Evolutionary conservation across 768 basidiomycete genomes (phyloP).

Genomic region (Termitomyces sp.): DNA sequence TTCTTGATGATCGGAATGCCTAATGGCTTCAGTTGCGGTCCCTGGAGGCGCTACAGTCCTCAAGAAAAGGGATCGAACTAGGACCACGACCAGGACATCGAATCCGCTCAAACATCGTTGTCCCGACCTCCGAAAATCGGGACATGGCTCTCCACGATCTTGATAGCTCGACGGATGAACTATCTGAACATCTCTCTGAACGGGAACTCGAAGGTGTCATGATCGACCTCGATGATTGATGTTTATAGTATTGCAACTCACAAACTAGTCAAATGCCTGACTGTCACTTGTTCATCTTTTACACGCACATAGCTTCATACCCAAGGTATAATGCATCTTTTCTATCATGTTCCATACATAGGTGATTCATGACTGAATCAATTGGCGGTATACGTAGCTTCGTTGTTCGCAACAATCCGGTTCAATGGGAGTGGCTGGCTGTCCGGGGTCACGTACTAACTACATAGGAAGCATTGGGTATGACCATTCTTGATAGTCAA

Average conservation of each 20-base stretch:
- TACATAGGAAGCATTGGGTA: neutral
- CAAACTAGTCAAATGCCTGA: neutral
- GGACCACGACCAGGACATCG: slow-evolving; percentile 59
- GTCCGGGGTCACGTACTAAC: neutral
- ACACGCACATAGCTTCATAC: neutral
- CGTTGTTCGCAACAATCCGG: neutral
- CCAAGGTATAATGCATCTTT: neutral
- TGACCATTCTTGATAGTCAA: neutral
- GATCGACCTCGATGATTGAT: slow-evolving; percentile 40
- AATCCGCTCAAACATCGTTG: slow-evolving; percentile 53
- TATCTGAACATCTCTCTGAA: slow-evolving; percentile 11
- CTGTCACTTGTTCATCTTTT: neutral
- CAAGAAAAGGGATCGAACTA: slow-evolving; percentile 50
- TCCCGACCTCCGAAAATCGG: neutral
- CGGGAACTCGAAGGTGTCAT: slow-evolving; percentile 18
- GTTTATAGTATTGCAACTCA: neutral
- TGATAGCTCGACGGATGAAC: slow-evolving; percentile 20
- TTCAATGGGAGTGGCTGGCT: neutral
- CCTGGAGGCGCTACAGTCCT: slow-evolving; percentile 45
- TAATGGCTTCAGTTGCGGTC: slow-evolving; percentile 14
- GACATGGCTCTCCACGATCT: slow-evolving; percentile 10
- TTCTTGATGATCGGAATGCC: neutral
- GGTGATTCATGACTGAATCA: neutral
- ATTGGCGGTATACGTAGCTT: neutral
- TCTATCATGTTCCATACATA: neutral